Evolutionary conservation across 371 early-diverging fungal genomes (phyloP), one percentile per base, ranked within the genome.

Genomic region (Smittium culicis): DNA sequence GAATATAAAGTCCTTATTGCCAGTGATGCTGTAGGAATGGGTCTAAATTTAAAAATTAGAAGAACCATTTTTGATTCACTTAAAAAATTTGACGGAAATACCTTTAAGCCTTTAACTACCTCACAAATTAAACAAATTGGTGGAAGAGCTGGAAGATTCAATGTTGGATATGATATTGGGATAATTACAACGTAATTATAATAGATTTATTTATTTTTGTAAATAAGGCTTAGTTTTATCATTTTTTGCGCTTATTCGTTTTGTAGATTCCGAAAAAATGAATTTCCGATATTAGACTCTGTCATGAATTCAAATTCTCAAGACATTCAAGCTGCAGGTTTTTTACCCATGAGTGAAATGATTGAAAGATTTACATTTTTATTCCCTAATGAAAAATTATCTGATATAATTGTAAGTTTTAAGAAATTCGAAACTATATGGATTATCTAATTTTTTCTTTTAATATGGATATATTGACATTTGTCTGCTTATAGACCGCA

Each of bases 1-100:
- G 86, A 80, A 14, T 86, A 87, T 67, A 86, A 92, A 68, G 88
- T 96, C 0, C 73, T 97, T 25, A 91, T 97, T 17, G 94, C 96
- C 3, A 90, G 91, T 58, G 98, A 97, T 79, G 98, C 98, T 0
- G 84, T 97, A 55, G 98, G 98, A 32, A 96, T 97, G 96, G 98
- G 98, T 0, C 79, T 96, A 2, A 96, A 97, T 72, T 68, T 97
- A 88, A 90, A 91, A 59, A 94, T 95, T 69, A 83, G 86, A 27
- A 88, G 95, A 20, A 79, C 96, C 25, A 80, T 96, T 20, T 94
- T 96, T 69, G 83, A 85, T 30, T 77, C 83, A 0, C 66, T 89
- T 1, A 66, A 73, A 35, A 96, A 95, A 75, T 95, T 80, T 68
- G 84, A 96, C 74, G 95, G 96, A 28, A 71, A 69, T 25, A 66